phyloP scores from a whole-genome alignment of 805 yeast genomes.

The Yarrowia hollandica region DNA sequence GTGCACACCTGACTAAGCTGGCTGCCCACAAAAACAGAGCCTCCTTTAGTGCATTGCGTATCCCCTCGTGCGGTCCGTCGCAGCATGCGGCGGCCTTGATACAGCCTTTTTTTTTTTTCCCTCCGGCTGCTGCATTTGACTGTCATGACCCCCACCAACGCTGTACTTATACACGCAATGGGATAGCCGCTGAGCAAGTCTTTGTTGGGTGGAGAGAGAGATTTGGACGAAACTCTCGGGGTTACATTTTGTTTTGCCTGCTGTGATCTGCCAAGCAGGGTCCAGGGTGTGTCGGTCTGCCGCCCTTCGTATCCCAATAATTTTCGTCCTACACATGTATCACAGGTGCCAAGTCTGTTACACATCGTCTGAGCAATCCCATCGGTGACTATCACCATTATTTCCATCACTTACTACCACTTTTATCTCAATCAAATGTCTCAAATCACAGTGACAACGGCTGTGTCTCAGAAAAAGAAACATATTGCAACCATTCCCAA shows the following conservation, averaged over 20 bases:
- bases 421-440: no score
- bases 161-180: background rate
- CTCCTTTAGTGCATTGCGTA: background rate
- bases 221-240: conserved; percentile 5
- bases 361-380: no score
- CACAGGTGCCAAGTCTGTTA: no score
- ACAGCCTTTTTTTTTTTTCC: no score
- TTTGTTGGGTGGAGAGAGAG: no score
- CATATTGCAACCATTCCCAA: background rate
- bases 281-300: conserved; percentile 3
- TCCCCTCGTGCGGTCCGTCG: conserved; percentile 8
- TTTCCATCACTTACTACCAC: no score
- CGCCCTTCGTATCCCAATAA: background rate
- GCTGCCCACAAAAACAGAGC: background rate
- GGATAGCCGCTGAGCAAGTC: background rate
- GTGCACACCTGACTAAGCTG: background rate
- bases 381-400: no score
- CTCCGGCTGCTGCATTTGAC: no score
- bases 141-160: conserved; percentile 12
- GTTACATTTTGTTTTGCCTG: background rate
- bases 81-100: background rate
- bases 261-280: conserved; percentile 19
- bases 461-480: conserved; percentile 7
- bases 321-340: no score
- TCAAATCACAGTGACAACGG: no score